Evolutionary conservation across 1,139 yeast species (phyloP).

Genomic region (Spencermartinsiella ligniputridi): DNA sequence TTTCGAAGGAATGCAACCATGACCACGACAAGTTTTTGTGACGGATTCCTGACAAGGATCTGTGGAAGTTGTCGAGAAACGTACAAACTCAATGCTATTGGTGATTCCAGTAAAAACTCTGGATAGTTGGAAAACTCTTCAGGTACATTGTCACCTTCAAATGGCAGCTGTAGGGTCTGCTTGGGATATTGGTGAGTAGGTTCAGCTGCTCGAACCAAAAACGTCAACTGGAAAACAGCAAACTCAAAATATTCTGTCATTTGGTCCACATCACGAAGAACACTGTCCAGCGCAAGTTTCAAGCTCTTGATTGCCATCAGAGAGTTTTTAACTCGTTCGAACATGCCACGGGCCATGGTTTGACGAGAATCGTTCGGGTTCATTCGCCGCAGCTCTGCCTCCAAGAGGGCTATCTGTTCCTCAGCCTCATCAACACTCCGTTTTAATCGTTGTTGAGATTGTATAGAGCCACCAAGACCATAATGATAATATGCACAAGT

Average conservation of each 20-base stretch:
- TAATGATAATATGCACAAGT: constrained; percentile 78
- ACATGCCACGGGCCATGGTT: constrained; percentile 24
- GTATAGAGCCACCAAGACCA: constrained; percentile 77
- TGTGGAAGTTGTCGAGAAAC: constrained; percentile 44
- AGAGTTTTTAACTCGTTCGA: constrained; percentile 44
- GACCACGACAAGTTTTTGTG: constrained; percentile 55
- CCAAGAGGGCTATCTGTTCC: constrained; percentile 46
- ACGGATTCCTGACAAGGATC: constrained; percentile 21
- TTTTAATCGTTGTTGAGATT: constrained; percentile 53
- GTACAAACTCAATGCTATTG: constrained; percentile 49
- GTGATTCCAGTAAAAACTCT: constrained; percentile 79
- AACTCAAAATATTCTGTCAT: constrained; percentile 64
- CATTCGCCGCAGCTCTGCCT: constrained; percentile 30
- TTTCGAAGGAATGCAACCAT: constrained; percentile 72
- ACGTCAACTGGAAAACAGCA: constrained; percentile 68
- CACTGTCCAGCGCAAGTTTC: constrained; percentile 19
- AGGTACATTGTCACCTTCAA: constrained; percentile 46
- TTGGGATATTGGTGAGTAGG: constrained; percentile 63
- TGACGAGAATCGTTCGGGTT: constrained; percentile 18
- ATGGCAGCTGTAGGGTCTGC: constrained; percentile 54
- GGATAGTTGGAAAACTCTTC: constrained; percentile 79
- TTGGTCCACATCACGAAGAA: constrained; percentile 16
- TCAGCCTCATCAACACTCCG: constrained; percentile 49
- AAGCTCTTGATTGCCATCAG: constrained; percentile 41
- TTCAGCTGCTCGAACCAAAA: constrained; percentile 66